Base-by-base conservation (phyloP, 257 asterid species). In the Fraxinus anomala region DNA sequence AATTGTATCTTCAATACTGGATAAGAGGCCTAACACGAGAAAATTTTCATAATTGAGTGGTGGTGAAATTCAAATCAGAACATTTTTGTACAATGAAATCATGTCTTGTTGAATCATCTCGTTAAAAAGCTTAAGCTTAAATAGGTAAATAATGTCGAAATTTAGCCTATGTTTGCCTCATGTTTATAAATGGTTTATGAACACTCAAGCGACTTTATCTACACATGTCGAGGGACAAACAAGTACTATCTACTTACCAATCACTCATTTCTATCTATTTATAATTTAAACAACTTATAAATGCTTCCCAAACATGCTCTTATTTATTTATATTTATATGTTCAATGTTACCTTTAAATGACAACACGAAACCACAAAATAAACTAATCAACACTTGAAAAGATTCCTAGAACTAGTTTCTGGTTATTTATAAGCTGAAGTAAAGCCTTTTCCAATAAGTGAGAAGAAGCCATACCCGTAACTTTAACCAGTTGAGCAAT, bases 401-500 rank as follows among this genome's bases (percentile, higher is more conserved):
- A 54, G 69, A 23, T 24, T 31, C 34, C 34, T 63, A 63, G 69
- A 63, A 63, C 69, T 26, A 63, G 33, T 24, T 63, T 63, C 34
- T 3, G 6, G 26, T 63, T 24, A 63, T 63, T 24, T 8, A 71
- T 10, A 71, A 71, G 59, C 30, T 39, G 61, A 33, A 34, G 31
- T 9, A 39, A 71, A n/a, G 56, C 61, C 17, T 71, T 40, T 21
- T 40, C 61, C 59, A 71, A 7, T 71, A 44, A 21, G 61, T 10
- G 19, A 63, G 69, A 63, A 24, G 19, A 24, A 24, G 33, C 17
- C 96, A 12, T 81, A 96, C 99, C 94, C 96, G 90, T 70, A 83
- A 86, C 86, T 91, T 96, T 85, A 93, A 87, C 99, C 99, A 96
- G 80, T 93, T 89, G 66, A 96, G 89, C 87, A 93, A 80, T 75